Evolutionary conservation across 352 stramenopile species (phyloP).

Genomic region (Pythium biforme): DNA sequence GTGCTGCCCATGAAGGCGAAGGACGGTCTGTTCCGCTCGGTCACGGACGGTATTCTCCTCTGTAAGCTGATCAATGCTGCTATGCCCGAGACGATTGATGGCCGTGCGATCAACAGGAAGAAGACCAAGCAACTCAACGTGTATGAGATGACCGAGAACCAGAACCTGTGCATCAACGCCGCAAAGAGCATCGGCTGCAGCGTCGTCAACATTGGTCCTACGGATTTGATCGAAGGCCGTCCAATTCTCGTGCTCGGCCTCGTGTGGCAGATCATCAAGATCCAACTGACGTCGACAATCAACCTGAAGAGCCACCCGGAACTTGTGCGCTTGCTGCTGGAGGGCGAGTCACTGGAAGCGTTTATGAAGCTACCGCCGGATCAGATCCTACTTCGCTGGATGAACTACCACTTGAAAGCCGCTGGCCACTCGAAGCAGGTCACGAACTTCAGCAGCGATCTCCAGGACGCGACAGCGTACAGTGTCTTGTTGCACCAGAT

Average conservation of each 20-base stretch:
- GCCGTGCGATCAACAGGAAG: conserved; percentile 84
- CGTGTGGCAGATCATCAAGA: conserved; percentile 95
- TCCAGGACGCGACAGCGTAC: conserved; percentile 87
- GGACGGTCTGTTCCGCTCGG: conserved; percentile 76
- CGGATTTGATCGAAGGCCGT: conserved; percentile 80
- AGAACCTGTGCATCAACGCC: conserved; percentile 93
- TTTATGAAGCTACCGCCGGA: conserved; percentile 92
- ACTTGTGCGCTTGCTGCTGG: conserved; percentile 80
- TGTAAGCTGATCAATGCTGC: conserved; percentile 92
- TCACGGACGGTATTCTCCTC: conserved; percentile 85
- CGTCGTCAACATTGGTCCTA: conserved; percentile 91
- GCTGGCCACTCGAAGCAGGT: conserved; percentile 69
- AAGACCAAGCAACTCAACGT: conserved; percentile 77
- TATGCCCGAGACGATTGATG: conserved; percentile 91
- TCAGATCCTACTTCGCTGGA: conserved; percentile 91
- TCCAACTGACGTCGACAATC: conserved; percentile 91
- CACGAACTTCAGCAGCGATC: conserved; percentile 75
- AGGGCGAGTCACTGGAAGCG: conserved; percentile 85
- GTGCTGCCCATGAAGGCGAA: conserved; percentile 79
- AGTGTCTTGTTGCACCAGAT: conserved; percentile 89
- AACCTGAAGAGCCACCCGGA: conserved; percentile 93
- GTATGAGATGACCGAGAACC: conserved; percentile 89
- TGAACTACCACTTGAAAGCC: conserved; percentile 92
- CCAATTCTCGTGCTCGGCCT: conserved; percentile 90
- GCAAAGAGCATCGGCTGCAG: conserved; percentile 92